Evolutionary conservation across 2,329 filamentous ascomycete species (phyloP).

Genomic region (Penicillium sp.): DNA sequence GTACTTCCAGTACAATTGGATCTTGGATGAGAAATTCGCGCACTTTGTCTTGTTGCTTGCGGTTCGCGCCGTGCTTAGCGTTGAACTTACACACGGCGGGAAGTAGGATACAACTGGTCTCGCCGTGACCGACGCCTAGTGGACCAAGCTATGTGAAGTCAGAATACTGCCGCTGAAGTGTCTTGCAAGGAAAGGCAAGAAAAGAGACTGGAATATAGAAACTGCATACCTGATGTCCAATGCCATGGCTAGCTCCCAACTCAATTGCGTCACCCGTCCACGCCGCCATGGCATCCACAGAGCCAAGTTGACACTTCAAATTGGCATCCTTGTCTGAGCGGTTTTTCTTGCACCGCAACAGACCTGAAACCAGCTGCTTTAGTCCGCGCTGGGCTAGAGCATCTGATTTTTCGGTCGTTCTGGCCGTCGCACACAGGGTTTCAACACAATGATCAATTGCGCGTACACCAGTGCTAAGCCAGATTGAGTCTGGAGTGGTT

Average conservation of each 20-base stretch:
- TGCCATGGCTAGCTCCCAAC: constrained; percentile 52
- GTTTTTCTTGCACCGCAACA: constrained; percentile 43
- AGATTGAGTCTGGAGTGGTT: constrained; percentile 52
- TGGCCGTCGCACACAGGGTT: constrained; percentile 46
- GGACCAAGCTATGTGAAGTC: constrained; percentile 44
- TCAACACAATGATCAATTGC: constrained; percentile 59
- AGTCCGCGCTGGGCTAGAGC: constrained; percentile 41
- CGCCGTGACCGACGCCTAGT: constrained; percentile 57
- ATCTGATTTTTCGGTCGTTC: constrained; percentile 35
- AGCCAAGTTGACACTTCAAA: constrained; percentile 50
- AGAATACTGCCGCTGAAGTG: neutral
- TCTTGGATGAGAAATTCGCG: constrained; percentile 42
- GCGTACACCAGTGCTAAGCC: constrained; percentile 57
- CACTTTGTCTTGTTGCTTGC: constrained; percentile 43
- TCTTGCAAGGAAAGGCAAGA: neutral
- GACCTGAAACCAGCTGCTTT: constrained; percentile 40
- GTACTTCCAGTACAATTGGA: constrained; percentile 35
- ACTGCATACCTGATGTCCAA: constrained; percentile 48
- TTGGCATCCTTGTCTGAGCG: constrained; percentile 42
- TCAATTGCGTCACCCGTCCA: constrained; percentile 40
- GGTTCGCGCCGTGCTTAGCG: constrained; percentile 41
- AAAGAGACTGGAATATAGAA: neutral
- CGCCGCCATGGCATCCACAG: constrained; percentile 52
- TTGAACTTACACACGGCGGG: constrained; percentile 58
- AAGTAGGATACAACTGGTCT: constrained; percentile 56